Evolutionary conservation across 1,284 basidiomycete genomes (phyloP), one percentile per base, ranked within the genome.

Genomic region (Cryptococcus wingfieldii): DNA sequence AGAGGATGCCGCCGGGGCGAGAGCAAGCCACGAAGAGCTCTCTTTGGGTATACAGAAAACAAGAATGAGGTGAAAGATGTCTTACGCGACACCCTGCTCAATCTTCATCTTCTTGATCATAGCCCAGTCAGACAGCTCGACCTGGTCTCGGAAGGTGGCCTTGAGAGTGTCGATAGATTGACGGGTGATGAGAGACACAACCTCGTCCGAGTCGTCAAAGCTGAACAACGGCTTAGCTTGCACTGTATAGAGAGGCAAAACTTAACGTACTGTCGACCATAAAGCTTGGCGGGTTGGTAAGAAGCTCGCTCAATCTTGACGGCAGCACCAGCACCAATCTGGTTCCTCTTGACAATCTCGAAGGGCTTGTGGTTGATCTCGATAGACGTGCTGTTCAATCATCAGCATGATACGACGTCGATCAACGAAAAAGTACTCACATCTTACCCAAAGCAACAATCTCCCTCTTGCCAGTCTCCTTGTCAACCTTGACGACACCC

Each of bases 241-340:
- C 50, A 28, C 23, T 14, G 31, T 14, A 18, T 16, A 27, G 25
- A 2, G 13, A 12, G 10, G 19, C 19, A 37, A 31, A 28, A 23
- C 50, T 47, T 23, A 25, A 74, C 70, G 66, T 59, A 72, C 68
- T 76, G 76, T 61, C 76, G 60, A 7, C 92, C 92, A 70, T 88
- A 96, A 83, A 92, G 89, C 79, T 94, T 95, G 14, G 93, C 86
- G 39, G 89, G 89, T 78, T 98, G 90, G 78, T 98, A 94, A 5
- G 93, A 87, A 1, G 93, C 93, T 71, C 96, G 89, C 76, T 99
- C 96, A 62, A 98, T 97, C 82, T 98, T 98, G 72, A 98, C 90
- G 0, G 96, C 96, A 18, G 98, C 95, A 76, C 95, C 95, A 58
- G 84, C 95, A 70, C 93, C 95, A 27, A 90, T 87, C 74, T 98